A percentile compares a stretch with the other conserved stretches of the same genome.
phyloP scores from a whole-genome alignment of 805 yeast species.

The Torulaspora gathmanii region DNA sequence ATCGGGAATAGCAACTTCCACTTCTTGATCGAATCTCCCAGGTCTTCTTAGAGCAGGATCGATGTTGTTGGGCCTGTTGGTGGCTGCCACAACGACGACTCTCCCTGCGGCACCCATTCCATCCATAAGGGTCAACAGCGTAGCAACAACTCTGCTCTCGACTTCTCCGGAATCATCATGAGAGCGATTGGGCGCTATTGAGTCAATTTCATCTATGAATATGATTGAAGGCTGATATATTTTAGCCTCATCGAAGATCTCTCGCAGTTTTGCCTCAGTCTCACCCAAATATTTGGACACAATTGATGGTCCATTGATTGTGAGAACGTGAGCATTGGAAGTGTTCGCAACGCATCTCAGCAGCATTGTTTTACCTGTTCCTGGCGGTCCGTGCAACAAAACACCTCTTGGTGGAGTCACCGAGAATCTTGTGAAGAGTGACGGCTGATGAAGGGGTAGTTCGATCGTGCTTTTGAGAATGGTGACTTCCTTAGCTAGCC shows the following conservation, averaged over 20 bases:
- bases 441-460: constrained; percentile 75
- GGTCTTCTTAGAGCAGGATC: constrained; percentile 78
- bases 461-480: constrained; percentile 63
- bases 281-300: constrained; percentile 93
- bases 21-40: constrained; percentile 84
- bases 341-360: constrained; percentile 77
- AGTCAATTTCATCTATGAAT: constrained; percentile 90
- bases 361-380: constrained; percentile 92
- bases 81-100: constrained; percentile 67
- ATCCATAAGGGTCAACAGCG: constrained; percentile 77
- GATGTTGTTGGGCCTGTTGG: constrained; percentile 63
- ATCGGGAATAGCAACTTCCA: constrained; percentile 91
- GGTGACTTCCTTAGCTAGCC: constrained; percentile 59
- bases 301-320: constrained; percentile 85
- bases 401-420: constrained; percentile 91
- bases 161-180: constrained; percentile 87
- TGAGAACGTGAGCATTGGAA: constrained; percentile 73
- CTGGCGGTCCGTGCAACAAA: constrained; percentile 93
- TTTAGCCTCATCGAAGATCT: constrained; percentile 77
- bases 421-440: constrained; percentile 75
- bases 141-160: constrained; percentile 86
- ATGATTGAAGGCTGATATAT: constrained; percentile 83
- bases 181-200: constrained; percentile 78
- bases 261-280: constrained; percentile 81
- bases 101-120: constrained; percentile 63